Evolutionary conservation across 257 asterid species (phyloP), one percentile per base, ranked within the genome.

Genomic region (Mentha longifolia): DNA sequence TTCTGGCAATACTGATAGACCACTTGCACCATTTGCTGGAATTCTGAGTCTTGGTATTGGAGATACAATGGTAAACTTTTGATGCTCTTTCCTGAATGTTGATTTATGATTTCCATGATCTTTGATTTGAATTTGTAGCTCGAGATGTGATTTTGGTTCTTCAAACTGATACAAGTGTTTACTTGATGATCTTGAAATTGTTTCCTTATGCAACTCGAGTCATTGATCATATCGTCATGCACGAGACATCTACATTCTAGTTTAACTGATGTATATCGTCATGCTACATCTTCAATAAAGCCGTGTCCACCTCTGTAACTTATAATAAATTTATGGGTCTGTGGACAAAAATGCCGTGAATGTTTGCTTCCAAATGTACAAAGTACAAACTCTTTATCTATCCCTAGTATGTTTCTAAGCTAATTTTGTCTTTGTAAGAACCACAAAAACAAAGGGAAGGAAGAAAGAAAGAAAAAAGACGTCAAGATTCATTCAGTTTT

Each of bases 11-110:
- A 88, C 75, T 71, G 98, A 95, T 78, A 90, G 97, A 43, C 98
- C 98, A 61, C 86, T 95, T 72, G 96, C 97, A 67, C 95, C 98
- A 61, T 92, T 92, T 79, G 97, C 99, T 79, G 98, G 98, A 74
- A 95, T 95, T 78, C 79, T 95, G 86, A 95, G 99, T 78, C 95
- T 95, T 78, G 97, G 98, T 71, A 92, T 92, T 68, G 99, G 99
- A 54, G 99, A 95, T 82, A 92, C 99, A 43, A 92, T 95, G 99
- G 99, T 95, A 84, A 86, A 16, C 54, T 25, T 49, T 73, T 46
- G 50, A 39, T 77, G 35, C 9, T 55, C 68, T 68, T 61, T 60
- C 66, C 39, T 20, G 70, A 57, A 14, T 67, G 19, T 55, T 61
- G 33, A 41, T 43, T 74, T 43, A 55, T 35, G 30, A 30, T 30